Evolutionary conservation across 148 eudicot species (phyloP), one percentile per base, ranked within the genome.

Genomic region (Vaccinium corymbosum): DNA sequence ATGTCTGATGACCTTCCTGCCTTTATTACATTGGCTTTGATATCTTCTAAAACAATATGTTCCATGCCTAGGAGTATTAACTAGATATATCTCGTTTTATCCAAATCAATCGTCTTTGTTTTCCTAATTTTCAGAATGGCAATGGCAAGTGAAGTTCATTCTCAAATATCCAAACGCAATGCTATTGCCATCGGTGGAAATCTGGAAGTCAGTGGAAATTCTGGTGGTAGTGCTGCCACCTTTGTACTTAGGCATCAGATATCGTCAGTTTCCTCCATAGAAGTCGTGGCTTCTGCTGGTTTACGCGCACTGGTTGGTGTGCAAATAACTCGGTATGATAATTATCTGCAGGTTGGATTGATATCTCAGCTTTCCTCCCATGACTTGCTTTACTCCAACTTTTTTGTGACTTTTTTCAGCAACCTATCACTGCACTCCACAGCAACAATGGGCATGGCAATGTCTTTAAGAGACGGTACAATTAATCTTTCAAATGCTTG

Each of bases 81-180:
- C 25, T 53, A 55, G 50, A 72, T 70, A 7, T 57, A 29, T 17
- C 22, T 72, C 35, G n/a, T 22, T 76, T 80, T 66, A 22, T 52
- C 59, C 76, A 66, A 83, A 13, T 64, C 27, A 17, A 57, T 76
- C 77, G n/a, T 83, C 10, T 73, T 81, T 49, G 55, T 85, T 32
- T 56, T 15, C 83, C 46, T 81, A 8, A 86, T 84, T 89, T 86
- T 29, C 90, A 97, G 99, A 83, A 94, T 97, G 98, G 91, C 92
- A 35, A 97, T 95, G 99, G 81, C 93, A 32, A 97, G 94, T 85
- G 96, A 97, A 90, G 94, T 93, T 62, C 99, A 97, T 80, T 93
- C 96, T 82, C 95, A 93, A 78, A 84, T 97, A 86, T 97, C 98
- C 74, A 90, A 97, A 89, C 87, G 88, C 80, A 87, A 81, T 88